phyloP scores from a whole-genome alignment of 768 basidiomycete genomes.

The Lactarius indigo region DNA sequence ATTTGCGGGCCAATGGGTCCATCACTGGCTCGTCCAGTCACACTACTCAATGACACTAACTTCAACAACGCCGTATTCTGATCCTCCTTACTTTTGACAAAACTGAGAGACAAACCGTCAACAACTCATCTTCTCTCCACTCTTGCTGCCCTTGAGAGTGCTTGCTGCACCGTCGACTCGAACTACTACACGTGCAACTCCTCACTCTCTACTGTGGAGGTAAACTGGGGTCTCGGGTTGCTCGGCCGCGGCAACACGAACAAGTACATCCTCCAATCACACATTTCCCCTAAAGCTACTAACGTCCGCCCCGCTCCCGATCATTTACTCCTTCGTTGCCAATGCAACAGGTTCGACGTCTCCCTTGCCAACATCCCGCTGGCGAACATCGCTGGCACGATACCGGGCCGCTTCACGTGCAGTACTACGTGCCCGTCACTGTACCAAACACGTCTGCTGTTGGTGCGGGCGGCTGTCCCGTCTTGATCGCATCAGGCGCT shows the following conservation, averaged over 20 bases:
- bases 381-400: too few relatives aligned
- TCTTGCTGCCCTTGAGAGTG: slow-evolving; percentile 40
- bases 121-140: slow-evolving; percentile 49
- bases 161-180: slow-evolving; percentile 45
- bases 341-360: too few relatives aligned
- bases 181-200: too few relatives aligned
- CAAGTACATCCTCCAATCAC: slow-evolving; percentile 33
- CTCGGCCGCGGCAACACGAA: slow-evolving; percentile 59
- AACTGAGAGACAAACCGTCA: slow-evolving; percentile 39
- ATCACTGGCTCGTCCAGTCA: slow-evolving; percentile 49
- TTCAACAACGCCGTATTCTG: slow-evolving; percentile 59
- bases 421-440: slow-evolving; percentile 39
- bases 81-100: slow-evolving; percentile 65
- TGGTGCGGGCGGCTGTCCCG: too few relatives aligned
- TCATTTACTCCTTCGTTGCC: too few relatives aligned
- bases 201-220: too few relatives aligned
- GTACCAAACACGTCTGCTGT: too few relatives aligned
- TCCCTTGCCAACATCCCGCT: too few relatives aligned
- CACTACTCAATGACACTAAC: slow-evolving; percentile 44
- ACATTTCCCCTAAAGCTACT: too few relatives aligned
- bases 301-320: too few relatives aligned
- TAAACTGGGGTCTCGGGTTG: too few relatives aligned
- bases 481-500: slow-evolving; percentile 29
- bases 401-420: slow-evolving; percentile 35
- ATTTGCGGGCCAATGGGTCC: slow-evolving; percentile 45